Evolutionary conservation across 2,329 filamentous ascomycete genomes (phyloP).

Genomic region (Thielaviopsis populi): DNA sequence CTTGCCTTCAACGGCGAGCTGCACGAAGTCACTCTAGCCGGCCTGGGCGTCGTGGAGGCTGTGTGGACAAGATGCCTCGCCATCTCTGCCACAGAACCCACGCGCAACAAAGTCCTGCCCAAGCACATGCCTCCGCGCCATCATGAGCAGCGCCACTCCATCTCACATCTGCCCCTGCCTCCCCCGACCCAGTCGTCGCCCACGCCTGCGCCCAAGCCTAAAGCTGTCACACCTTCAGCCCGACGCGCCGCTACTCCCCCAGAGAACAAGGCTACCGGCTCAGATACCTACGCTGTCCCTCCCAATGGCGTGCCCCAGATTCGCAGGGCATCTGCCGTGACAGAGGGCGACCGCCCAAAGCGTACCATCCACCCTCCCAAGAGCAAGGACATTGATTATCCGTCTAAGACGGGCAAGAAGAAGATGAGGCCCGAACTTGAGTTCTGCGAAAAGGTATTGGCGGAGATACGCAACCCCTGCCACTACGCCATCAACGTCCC

Average conservation of each 20-base stretch:
- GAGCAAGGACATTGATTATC: conserved; percentile 80
- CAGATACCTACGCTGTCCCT: conserved; percentile 52
- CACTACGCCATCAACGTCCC: conserved; percentile 52
- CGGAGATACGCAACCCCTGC: conserved; percentile 61
- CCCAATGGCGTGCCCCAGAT: conserved; percentile 68
- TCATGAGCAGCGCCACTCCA: conserved; percentile 29
- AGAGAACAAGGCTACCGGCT: conserved; percentile 32
- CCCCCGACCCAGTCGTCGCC: conserved; percentile 1
- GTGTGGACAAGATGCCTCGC: conserved; percentile 33
- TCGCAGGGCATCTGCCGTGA: conserved; percentile 66
- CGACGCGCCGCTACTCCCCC: conserved; percentile 29
- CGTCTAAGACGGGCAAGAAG: conserved; percentile 64
- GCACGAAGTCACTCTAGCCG: conserved; percentile 53
- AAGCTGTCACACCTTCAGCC: conserved; percentile 19
- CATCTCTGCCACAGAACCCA: conserved; percentile 37
- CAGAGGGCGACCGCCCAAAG: conserved; percentile 69
- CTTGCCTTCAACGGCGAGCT: conserved; percentile 65
- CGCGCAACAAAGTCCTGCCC: conserved; percentile 36
- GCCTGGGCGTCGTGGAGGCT: conserved; percentile 40
- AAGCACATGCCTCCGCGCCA: conserved; percentile 31
- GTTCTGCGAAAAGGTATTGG: conserved; percentile 72
- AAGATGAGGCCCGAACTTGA: conserved; percentile 77
- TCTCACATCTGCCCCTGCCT: conserved; percentile 20
- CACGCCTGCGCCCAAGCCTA: conserved; percentile 25
- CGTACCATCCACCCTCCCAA: conserved; percentile 86